Evolutionary conservation across 495 filamentous ascomycete species (phyloP).

Genomic region (Xylaria flabelliformis): DNA sequence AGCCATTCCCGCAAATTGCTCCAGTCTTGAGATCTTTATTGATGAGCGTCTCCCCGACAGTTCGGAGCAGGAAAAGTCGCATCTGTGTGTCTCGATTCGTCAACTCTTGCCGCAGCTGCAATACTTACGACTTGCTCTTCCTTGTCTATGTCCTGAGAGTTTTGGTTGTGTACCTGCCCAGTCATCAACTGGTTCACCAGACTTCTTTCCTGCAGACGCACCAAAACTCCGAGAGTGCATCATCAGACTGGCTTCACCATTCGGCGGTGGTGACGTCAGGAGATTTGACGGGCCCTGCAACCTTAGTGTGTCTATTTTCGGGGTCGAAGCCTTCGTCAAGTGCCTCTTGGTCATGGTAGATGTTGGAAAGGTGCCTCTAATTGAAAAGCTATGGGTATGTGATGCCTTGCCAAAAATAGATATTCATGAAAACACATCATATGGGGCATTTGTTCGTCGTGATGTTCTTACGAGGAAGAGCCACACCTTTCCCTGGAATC

Average conservation of each 20-base stretch:
- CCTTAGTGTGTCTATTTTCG: background rate
- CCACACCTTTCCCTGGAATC: background rate
- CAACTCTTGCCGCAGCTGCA: background rate
- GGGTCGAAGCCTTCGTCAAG: background rate
- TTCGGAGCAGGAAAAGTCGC: background rate
- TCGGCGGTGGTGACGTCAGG: background rate
- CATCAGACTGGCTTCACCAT: background rate
- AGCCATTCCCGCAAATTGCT: background rate
- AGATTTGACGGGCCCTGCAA: slow-evolving; percentile 2
- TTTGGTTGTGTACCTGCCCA: background rate
- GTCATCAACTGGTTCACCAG: background rate
- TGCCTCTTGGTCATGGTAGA: background rate
- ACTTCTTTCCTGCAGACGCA: background rate
- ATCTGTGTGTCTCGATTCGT: slow-evolving; percentile 2
- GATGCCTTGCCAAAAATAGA: background rate
- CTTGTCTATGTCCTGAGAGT: background rate
- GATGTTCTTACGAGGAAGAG: background rate
- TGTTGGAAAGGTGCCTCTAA: background rate
- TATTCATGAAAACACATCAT: background rate
- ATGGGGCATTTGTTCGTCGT: slow-evolving; percentile 2
- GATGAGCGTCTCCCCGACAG: too few relatives aligned
- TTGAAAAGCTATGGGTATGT: background rate
- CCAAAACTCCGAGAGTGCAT: slow-evolving; percentile 1
- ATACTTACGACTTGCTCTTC: background rate
- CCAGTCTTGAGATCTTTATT: background rate